A percentile compares a stretch with the other conserved stretches of the same genome.
These are phyloP conservation scores for Albizia julibrissin DNA, from an alignment of 306 rosid genomes.

Conservation along the genomic window DNA sequence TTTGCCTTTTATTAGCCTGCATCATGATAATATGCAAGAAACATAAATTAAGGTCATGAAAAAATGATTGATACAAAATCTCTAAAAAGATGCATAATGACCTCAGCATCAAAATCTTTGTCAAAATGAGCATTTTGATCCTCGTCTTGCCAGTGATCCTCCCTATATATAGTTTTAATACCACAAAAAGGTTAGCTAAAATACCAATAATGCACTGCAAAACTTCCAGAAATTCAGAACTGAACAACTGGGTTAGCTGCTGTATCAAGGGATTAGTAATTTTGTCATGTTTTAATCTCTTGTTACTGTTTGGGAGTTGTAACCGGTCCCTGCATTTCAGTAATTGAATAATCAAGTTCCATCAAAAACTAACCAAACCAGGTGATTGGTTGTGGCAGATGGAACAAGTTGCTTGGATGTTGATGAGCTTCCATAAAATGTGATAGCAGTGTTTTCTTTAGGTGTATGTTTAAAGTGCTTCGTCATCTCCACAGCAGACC, in stretches of 20 bases:
- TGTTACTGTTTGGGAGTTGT: background rate
- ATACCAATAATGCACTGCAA: conserved; percentile 7
- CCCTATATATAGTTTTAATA: conserved; percentile 49
- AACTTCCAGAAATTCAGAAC: background rate
- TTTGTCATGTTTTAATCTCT: background rate
- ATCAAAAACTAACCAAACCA: conserved; percentile 50
- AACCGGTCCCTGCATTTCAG: background rate
- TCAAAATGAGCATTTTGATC: conserved; percentile 40
- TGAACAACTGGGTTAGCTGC: background rate
- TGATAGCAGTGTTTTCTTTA: conserved; percentile 34
- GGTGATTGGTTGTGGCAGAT: conserved; percentile 32
- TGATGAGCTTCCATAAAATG: conserved; percentile 36
- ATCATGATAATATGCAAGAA: conserved; percentile 28
- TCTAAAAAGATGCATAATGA: conserved; percentile 29
- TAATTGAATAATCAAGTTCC: background rate
- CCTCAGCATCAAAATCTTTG: conserved; percentile 58
- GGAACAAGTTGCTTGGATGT: conserved; percentile 43
- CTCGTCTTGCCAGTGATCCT: conserved; percentile 46
- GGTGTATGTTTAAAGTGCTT: conserved; percentile 27
- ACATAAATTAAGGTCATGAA: conserved; percentile 30
- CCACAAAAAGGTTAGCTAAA: conserved; percentile 27
- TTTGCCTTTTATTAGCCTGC: conserved; percentile 57
- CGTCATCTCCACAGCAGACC: conserved; percentile 39
- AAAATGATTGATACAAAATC: conserved; percentile 27
- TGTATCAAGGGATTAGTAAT: background rate